Evolutionary conservation across 2,329 filamentous ascomycete genomes (phyloP), one percentile per base, ranked within the genome.

Genomic region (Colletotrichum limetticola): DNA sequence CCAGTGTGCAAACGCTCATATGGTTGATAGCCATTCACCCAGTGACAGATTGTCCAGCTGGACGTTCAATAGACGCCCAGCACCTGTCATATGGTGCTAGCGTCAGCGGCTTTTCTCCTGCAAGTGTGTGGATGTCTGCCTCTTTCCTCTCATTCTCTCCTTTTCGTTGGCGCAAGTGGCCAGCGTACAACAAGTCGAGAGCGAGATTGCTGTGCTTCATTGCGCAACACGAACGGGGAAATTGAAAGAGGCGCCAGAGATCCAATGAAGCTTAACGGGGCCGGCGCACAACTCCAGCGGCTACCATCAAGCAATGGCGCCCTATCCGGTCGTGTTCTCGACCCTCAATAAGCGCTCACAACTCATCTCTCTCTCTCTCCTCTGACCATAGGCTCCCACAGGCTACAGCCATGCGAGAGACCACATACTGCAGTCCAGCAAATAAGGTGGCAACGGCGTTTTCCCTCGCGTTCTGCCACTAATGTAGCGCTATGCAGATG

Each of bases 371-470:
- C 59, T 60, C 42, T 64, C 59, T 60, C 59, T 60, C 46, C 22
- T 28, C 37, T 63, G 57, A 62, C 69, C 58, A 62, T 42, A 30
- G 42, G 19, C 56, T 35, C 26, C 35, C 52, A 62, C 59, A 49
- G 42, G 19, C 56, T 35, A 35, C 28, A 53, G 35, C 30, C 55
- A 32, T 56, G 30, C 63, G 49, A 58, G 37, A 30, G 35, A 55
- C 64, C 59, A 37, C 32, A 46, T 46, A 42, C 52, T 24, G 14
- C 55, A 64, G 55, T 42, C 55, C 52, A 49, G 46, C 53, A 72
- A 55, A 55, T 56, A 72, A 62, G 66, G 65, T 72, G 69, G 69
- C 58, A 68, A 64, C 69, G 69, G 35, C 52, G 52, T 72, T 59
- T 66, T 26, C 49, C 30, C 30, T 35, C 49, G 35, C 28, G 55